A percentile compares a stretch with the other conserved stretches of the same genome.
Evolutionary conservation across 2,329 filamentous ascomycete genomes (phyloP).

Genomic region (Phialemonium atrogriseum): DNA sequence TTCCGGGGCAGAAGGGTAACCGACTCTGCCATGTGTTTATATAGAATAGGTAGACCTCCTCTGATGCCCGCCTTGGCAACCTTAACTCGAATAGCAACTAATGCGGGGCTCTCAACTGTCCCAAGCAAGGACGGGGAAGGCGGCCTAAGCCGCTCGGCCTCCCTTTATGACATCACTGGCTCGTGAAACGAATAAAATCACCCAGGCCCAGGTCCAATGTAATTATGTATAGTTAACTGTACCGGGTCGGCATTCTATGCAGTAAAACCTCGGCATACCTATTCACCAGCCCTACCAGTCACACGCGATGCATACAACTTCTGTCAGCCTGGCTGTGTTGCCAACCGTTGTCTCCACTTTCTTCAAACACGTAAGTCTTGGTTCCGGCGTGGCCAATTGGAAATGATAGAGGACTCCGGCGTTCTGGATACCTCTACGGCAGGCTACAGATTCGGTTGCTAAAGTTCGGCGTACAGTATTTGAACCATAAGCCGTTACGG

Average conservation of each 20-base stretch:
- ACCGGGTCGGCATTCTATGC: background rate
- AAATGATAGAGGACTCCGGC: background rate
- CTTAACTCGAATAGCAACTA: no score
- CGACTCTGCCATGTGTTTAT: no score
- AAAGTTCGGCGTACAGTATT: slow-evolving; percentile 52
- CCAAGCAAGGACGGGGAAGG: no score
- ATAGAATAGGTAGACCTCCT: no score
- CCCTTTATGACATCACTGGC: background rate
- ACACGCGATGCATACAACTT: slow-evolving; percentile 61
- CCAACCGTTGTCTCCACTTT: slow-evolving; percentile 83
- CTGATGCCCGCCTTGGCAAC: no score
- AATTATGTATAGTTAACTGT: background rate
- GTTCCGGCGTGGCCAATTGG: background rate
- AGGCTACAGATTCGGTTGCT: slow-evolving; percentile 1
- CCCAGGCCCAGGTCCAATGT: background rate
- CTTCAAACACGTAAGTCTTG: slow-evolving; percentile 65
- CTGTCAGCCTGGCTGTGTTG: slow-evolving; percentile 74
- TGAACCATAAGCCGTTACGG: slow-evolving; percentile 66
- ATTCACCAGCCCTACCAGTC: background rate
- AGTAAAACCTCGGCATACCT: background rate
- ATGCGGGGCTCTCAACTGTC: no score
- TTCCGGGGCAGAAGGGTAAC: no score
- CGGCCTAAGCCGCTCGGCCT: no score
- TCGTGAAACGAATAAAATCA: background rate
- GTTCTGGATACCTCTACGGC: no score